A percentile compares a stretch with the other conserved stretches of the same genome.
Conservation (phyloP, 441 rosid species). For the Brassica balearica region DNA sequence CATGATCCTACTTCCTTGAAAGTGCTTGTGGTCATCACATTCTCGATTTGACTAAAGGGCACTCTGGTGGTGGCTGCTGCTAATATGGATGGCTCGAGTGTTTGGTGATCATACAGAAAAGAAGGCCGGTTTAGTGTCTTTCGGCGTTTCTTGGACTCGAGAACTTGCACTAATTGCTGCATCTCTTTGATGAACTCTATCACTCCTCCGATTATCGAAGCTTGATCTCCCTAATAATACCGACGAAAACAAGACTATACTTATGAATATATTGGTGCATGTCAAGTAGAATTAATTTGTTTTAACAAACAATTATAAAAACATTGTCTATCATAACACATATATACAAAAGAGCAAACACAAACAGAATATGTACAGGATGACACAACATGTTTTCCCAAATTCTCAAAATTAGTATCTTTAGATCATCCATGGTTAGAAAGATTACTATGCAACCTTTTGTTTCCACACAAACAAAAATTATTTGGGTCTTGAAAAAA, state of each 20-base stretch:
- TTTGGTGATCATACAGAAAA: slow-evolving; percentile 47
- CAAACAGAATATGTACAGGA: not conserved
- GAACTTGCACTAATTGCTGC: slow-evolving; percentile 77
- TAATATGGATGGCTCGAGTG: slow-evolving; percentile 39
- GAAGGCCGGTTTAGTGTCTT: slow-evolving; percentile 71
- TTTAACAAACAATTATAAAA: slow-evolving; percentile 1
- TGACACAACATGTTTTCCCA: slow-evolving; percentile 1
- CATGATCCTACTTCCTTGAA: slow-evolving; percentile 65
- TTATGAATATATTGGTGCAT: slow-evolving; percentile 22
- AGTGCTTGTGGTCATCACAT: slow-evolving; percentile 42
- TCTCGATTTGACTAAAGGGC: slow-evolving; percentile 44
- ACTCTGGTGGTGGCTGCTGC: not conserved
- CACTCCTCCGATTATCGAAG: slow-evolving; percentile 88
- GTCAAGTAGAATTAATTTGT: not conserved
- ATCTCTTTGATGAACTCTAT: slow-evolving; percentile 90
- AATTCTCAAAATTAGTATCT: slow-evolving; percentile 12
- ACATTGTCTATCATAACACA: not conserved
- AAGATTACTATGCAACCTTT: slow-evolving; percentile 9
- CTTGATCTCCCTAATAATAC: slow-evolving; percentile 80
- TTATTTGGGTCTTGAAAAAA: slow-evolving; percentile 4
- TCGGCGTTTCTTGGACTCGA: slow-evolving; percentile 84
- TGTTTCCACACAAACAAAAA: not conserved
- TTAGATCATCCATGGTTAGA: not conserved
- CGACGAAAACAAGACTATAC: slow-evolving; percentile 16
- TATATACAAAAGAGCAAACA: not conserved